Evolutionary conservation across 495 filamentous ascomycete species (phyloP).

Genomic region (Tuber microsphaerosporum): DNA sequence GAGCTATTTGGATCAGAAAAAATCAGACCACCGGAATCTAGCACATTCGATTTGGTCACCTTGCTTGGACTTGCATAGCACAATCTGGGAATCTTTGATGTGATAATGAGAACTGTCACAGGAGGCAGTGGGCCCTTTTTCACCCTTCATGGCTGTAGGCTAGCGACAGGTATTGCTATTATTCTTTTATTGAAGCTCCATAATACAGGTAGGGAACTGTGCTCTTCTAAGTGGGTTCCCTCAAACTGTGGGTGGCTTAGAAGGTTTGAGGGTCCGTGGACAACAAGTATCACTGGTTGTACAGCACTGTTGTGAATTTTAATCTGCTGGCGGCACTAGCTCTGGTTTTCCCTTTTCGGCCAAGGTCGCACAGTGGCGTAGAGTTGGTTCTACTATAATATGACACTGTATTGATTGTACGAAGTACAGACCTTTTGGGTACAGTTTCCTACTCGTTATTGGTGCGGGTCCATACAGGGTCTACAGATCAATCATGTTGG

Average conservation of each 20-base stretch:
- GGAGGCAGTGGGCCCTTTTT: not conserved
- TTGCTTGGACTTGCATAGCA: not conserved
- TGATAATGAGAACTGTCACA: not conserved
- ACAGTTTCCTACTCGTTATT: not conserved
- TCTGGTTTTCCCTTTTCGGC: not conserved
- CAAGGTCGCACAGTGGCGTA: not conserved
- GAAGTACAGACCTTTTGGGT: not conserved
- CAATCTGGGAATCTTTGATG: not conserved
- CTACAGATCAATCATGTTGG: not conserved
- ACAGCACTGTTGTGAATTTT: not conserved
- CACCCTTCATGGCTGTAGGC: not conserved
- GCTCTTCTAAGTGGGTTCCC: not conserved
- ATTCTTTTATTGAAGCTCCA: not conserved
- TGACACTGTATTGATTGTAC: not conserved
- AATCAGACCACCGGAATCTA: not conserved
- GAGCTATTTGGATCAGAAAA: not conserved
- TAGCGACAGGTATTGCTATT: not conserved
- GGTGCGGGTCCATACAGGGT: not conserved
- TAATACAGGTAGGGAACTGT: not conserved
- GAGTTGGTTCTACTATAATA: not conserved
- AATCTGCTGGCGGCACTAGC: not conserved
- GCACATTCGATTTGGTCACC: not conserved
- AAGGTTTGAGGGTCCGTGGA: not conserved
- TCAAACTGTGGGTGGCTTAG: not conserved
- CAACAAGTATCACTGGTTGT: not conserved